These are phyloP conservation scores for Heliocybe sulcata DNA, from an alignment of 1,284 basidiomycete species.

Conservation along the genomic window DNA sequence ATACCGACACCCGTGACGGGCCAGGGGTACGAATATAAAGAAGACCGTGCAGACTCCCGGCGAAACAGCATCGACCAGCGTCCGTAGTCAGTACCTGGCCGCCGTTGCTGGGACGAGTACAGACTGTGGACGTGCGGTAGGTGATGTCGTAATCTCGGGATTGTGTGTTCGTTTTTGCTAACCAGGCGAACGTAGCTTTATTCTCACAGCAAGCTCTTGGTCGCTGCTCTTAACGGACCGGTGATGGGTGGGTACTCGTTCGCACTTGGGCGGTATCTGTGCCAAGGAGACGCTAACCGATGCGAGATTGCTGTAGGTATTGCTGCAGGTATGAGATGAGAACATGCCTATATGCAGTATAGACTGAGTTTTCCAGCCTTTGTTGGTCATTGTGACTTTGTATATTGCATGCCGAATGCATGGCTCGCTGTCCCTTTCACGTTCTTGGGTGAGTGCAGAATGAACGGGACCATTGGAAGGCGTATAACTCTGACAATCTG, in stretches of 20 bases:
- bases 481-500: not conserved
- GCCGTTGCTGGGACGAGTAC: slow-evolving; percentile 43
- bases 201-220: slow-evolving; percentile 52
- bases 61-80: slow-evolving; percentile 14
- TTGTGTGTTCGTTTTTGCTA: not conserved
- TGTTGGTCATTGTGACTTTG: slow-evolving; percentile 67
- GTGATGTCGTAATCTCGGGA: slow-evolving; percentile 12
- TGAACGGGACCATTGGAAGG: too few species aligned
- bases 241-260: slow-evolving; percentile 49
- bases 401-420: slow-evolving; percentile 53
- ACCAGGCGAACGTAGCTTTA: slow-evolving; percentile 36
- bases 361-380: slow-evolving; percentile 38
- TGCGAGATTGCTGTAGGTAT: slow-evolving; percentile 37
- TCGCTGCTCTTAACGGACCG: slow-evolving; percentile 66
- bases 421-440: slow-evolving; percentile 64
- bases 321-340: slow-evolving; percentile 58
- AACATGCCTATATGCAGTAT: too few species aligned
- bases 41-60: slow-evolving; percentile 5
- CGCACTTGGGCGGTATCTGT: not conserved
- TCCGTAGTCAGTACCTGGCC: slow-evolving; percentile 36
- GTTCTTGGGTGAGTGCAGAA: slow-evolving; percentile 44
- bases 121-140: slow-evolving; percentile 55
- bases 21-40: slow-evolving; percentile 51
- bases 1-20: not conserved
- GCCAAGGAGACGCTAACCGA: not conserved